A percentile compares a stretch with the other conserved stretches of the same genome.
These are phyloP conservation scores for Mycena chlorophos DNA, from an alignment of 768 basidiomycete species.

Conservation along the genomic window DNA sequence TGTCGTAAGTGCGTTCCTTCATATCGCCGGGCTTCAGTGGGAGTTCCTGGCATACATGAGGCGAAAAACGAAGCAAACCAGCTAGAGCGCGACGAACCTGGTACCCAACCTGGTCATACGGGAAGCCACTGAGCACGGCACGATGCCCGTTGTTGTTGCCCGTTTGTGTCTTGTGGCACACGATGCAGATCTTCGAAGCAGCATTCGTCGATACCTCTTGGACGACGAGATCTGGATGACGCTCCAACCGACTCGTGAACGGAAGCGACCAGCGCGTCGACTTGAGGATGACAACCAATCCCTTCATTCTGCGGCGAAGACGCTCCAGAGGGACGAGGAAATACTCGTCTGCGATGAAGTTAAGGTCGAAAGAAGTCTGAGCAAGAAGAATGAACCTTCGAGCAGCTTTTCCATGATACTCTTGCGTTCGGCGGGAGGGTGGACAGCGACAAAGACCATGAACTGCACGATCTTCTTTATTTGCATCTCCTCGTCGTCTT, in stretches of 20 bases:
- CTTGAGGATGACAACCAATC: conserved; percentile 69
- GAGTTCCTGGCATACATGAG: conserved; percentile 16
- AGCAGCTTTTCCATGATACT: conserved; percentile 55
- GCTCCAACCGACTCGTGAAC: conserved; percentile 67
- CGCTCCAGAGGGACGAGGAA: conserved; percentile 69
- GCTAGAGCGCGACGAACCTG: conserved; percentile 45
- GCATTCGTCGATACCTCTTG: conserved; percentile 34
- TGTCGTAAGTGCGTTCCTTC: conserved; percentile 43
- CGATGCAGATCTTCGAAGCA: conserved; percentile 57
- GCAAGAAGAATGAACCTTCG: conserved; percentile 41
- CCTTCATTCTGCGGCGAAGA: conserved; percentile 67
- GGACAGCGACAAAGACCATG: conserved; percentile 79
- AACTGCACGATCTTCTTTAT: conserved; percentile 90
- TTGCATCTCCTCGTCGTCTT: conserved; percentile 73
- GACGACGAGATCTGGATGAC: conserved; percentile 64
- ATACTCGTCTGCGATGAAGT: conserved; percentile 55
- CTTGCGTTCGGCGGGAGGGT: conserved; percentile 48
- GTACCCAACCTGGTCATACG: conserved; percentile 47
- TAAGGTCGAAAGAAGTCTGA: background rate
- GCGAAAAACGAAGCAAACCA: conserved; percentile 5
- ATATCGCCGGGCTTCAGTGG: conserved; percentile 26
- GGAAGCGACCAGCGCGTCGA: conserved; percentile 79
- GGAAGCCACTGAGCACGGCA: conserved; percentile 37
- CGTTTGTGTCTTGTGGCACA: conserved; percentile 73
- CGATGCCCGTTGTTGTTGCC: conserved; percentile 46